phyloP scores from a whole-genome alignment of 768 basidiomycete genomes.

The Rhodotorula toruloides region DNA sequence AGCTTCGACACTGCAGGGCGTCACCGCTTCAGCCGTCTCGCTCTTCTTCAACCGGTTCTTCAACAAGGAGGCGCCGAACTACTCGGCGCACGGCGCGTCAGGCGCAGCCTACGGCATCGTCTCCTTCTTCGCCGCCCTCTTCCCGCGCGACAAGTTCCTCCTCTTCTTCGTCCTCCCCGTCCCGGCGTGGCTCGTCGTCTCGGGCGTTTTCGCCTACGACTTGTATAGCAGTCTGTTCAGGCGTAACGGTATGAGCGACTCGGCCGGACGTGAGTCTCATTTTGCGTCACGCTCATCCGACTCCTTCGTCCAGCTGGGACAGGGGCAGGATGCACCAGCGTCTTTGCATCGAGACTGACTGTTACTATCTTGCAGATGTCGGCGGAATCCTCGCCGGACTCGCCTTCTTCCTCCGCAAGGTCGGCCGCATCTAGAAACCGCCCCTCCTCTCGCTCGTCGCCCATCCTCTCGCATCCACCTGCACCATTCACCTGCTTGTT shows the following conservation, averaged over 20 bases:
- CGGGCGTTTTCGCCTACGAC: constrained; percentile 64
- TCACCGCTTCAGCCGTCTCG: constrained; percentile 17
- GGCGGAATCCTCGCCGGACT: constrained; percentile 26
- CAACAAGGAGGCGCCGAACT: constrained; percentile 13
- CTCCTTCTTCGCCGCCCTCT: constrained; percentile 67
- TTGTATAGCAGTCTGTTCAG: constrained; percentile 47
- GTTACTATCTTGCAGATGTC: constrained; percentile 16
- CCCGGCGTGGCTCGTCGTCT: constrained; percentile 67
- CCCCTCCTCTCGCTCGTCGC: not conserved
- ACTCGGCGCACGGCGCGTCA: constrained; percentile 57
- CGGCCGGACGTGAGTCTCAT: constrained; percentile 26
- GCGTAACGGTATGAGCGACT: constrained; percentile 23
- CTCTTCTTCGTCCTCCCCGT: constrained; percentile 64
- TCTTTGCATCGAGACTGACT: not conserved
- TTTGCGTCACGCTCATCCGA: not conserved
- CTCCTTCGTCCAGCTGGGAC: not conserved
- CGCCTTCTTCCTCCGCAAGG: constrained; percentile 31
- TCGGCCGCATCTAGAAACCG: constrained; percentile 12
- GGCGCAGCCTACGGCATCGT: constrained; percentile 67
- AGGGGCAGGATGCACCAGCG: too few species aligned
- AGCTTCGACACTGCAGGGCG: constrained; percentile 1
- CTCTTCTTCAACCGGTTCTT: constrained; percentile 19
- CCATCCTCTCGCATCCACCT: not conserved
- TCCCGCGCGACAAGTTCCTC: constrained; percentile 61
- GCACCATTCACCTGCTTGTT: not conserved